Evolutionary conservation across 2,329 filamentous ascomycete species (phyloP).

Genomic region (Xylaria sp.): DNA sequence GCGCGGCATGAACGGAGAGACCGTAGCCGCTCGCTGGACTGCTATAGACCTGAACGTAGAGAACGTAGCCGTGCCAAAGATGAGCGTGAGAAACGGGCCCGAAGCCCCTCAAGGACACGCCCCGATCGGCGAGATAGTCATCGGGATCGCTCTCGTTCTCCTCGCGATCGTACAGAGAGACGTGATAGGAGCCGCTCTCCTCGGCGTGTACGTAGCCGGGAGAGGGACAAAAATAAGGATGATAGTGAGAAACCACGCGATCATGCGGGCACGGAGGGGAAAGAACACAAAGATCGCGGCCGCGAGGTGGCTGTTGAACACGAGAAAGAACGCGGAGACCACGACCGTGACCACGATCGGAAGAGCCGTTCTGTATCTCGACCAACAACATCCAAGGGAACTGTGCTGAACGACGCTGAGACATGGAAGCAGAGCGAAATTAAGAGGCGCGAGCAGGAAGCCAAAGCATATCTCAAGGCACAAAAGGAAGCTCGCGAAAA

Average conservation of each 20-base stretch:
- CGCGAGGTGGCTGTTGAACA: conserved; percentile 38
- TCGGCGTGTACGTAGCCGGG: conserved; percentile 40
- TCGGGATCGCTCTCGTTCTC: conserved; percentile 48
- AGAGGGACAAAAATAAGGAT: conserved; percentile 41
- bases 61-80: conserved; percentile 46
- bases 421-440: conserved; percentile 70
- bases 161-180: conserved; percentile 46
- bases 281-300: conserved; percentile 39
- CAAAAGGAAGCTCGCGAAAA: conserved; percentile 70
- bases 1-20: conserved; percentile 41
- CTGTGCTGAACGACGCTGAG: conserved; percentile 56
- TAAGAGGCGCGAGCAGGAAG: conserved; percentile 70
- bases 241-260: conserved; percentile 36
- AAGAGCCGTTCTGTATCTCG: conserved; percentile 58
- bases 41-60: conserved; percentile 47
- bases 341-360: conserved; percentile 48
- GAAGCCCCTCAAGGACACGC: conserved; percentile 44
- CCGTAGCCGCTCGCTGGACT: conserved; percentile 46
- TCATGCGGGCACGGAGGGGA: conserved; percentile 23
- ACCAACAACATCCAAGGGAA: conserved; percentile 55
- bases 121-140: conserved; percentile 41
- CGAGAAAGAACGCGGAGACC: conserved; percentile 40
- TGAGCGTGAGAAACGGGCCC: conserved; percentile 47
- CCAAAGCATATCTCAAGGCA: conserved; percentile 71
- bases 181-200: conserved; percentile 46